Evolutionary conservation across 768 basidiomycete species (phyloP).

Genomic region (Omphalotus guepiniiformis): DNA sequence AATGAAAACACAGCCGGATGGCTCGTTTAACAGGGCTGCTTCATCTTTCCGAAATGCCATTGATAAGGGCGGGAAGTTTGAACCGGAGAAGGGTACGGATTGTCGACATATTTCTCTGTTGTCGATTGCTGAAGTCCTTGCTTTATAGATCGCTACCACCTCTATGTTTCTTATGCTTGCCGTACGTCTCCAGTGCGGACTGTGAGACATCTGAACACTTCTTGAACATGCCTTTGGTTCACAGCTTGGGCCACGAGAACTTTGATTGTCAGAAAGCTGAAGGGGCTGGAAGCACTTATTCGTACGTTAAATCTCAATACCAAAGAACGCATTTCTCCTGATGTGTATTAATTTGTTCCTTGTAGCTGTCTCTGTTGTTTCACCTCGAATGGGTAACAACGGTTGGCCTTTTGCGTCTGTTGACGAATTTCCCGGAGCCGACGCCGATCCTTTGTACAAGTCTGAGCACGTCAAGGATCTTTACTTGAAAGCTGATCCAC

Average conservation of each 20-base stretch:
- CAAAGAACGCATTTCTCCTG: neutral
- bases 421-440: slow-evolving; percentile 66
- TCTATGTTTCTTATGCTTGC: slow-evolving; percentile 85
- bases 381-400: slow-evolving; percentile 75
- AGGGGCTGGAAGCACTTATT: slow-evolving; percentile 84
- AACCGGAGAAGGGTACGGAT: slow-evolving; percentile 69
- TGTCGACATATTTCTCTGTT: no score
- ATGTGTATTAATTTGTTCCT: neutral
- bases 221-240: neutral
- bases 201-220: neutral
- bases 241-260: slow-evolving; percentile 92
- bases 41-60: slow-evolving; percentile 55
- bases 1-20: slow-evolving; percentile 43
- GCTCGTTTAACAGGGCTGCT: slow-evolving; percentile 49
- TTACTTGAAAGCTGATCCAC: slow-evolving; percentile 70
- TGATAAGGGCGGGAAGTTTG: slow-evolving; percentile 53
- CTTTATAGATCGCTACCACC: slow-evolving; percentile 75
- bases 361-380: slow-evolving; percentile 74
- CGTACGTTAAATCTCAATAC: slow-evolving; percentile 41
- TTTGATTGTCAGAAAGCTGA: slow-evolving; percentile 84
- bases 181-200: slow-evolving; percentile 43
- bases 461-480: slow-evolving; percentile 77
- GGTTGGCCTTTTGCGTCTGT: slow-evolving; percentile 86
- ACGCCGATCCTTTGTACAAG: slow-evolving; percentile 69
- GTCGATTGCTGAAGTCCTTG: neutral